Evolutionary conservation across 2,329 filamentous ascomycete genomes (phyloP).

Genomic region (Diaporthe humulicola): DNA sequence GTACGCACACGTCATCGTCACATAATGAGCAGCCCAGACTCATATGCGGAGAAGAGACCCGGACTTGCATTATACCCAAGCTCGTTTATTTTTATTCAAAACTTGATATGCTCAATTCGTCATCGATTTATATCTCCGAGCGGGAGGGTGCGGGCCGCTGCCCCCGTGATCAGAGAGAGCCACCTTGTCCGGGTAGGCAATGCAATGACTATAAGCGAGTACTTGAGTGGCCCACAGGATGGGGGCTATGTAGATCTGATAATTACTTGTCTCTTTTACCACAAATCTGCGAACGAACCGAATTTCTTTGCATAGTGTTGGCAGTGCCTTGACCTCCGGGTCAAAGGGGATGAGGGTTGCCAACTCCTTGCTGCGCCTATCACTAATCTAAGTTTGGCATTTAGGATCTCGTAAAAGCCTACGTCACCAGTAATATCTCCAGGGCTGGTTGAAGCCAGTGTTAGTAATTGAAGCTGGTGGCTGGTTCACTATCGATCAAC

Average conservation of each 20-base stretch:
- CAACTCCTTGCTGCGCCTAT: background rate
- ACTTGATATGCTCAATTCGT: background rate
- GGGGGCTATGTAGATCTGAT: background rate
- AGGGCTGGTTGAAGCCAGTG: no score
- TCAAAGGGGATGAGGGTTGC: background rate
- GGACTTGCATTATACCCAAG: background rate
- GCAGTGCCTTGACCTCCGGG: background rate
- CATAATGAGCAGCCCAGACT: background rate
- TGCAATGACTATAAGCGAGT: background rate
- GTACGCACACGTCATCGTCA: background rate
- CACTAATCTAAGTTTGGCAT: background rate
- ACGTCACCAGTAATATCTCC: background rate
- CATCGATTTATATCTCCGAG: background rate
- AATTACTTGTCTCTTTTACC: background rate
- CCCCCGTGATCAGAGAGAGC: background rate
- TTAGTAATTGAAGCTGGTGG: background rate
- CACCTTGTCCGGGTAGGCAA: background rate
- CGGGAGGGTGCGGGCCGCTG: rapidly evolving
- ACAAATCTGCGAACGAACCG: background rate
- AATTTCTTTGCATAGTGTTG: background rate
- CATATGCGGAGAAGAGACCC: background rate
- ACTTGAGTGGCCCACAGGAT: background rate
- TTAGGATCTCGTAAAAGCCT: background rate
- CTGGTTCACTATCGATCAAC: background rate
- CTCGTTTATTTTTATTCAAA: background rate